phyloP scores from a whole-genome alignment of 805 yeast species.

The Scheffersomyces amazonensis region DNA sequence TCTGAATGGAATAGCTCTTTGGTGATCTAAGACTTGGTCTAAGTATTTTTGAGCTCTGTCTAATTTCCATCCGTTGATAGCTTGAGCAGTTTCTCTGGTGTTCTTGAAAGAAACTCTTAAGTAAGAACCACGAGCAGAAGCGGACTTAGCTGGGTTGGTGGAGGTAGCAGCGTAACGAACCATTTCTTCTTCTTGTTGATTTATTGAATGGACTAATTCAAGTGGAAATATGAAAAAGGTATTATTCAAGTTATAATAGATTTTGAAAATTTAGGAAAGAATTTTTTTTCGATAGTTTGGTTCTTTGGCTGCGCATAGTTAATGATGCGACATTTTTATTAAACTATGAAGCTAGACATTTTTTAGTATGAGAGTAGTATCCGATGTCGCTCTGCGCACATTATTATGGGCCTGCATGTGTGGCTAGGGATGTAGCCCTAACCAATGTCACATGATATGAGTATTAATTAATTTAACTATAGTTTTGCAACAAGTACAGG shows the following conservation, averaged over 20 bases:
- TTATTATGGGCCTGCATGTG: too few relatives aligned
- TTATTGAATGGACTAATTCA: not conserved
- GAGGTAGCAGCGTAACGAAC: constrained; percentile 99
- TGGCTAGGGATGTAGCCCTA: too few relatives aligned
- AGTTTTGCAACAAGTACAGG: too few relatives aligned
- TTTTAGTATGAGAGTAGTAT: too few relatives aligned
- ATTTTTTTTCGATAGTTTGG: too few relatives aligned
- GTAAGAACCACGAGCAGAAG: constrained; percentile 99
- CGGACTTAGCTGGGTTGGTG: constrained; percentile 99
- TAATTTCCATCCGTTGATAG: constrained; percentile 97
- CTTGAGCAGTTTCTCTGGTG: constrained; percentile 99
- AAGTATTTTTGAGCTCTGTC: constrained; percentile 94
- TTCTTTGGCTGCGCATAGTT: too few relatives aligned
- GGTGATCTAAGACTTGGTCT: constrained; percentile 93
- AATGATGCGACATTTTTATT: too few relatives aligned
- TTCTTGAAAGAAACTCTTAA: constrained; percentile 99
- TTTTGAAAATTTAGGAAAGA: not conserved
- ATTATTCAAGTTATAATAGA: not conserved
- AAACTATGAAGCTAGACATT: too few relatives aligned
- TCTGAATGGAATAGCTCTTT: constrained; percentile 99
- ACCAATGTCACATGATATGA: too few relatives aligned
- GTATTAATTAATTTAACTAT: too few relatives aligned
- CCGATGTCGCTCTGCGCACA: too few relatives aligned
- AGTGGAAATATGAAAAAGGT: too few relatives aligned
- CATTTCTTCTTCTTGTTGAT: constrained; percentile 49